Evolutionary conservation across 441 rosid genomes (phyloP), one percentile per base, ranked within the genome.

Genomic region (Pelargonium australe): DNA sequence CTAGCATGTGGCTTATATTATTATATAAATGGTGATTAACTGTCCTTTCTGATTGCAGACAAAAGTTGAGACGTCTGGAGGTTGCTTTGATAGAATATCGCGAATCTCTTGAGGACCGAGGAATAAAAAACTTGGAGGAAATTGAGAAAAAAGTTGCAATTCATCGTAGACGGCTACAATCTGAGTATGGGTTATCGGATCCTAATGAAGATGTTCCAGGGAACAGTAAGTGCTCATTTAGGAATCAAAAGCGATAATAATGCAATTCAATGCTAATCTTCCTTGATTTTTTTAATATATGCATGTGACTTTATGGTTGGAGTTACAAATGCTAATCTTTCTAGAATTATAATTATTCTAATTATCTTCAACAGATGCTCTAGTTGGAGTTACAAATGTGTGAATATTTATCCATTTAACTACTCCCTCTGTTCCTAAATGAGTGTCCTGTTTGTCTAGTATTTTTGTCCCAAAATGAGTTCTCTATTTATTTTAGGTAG

Each of bases 21-120:
- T 31, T 64, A 64, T 37, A 55, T 55, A 14, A 16, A 51, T 45
- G 43, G 41, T 55, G 45, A 44, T 74, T 75, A 64, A 47, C 71
- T 65, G 63, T 78, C 49, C 79, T 67, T 41, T 78, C 71, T 60
- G 76, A 63, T 65, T 73, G 73, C 91, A 96, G 99, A 76, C 94
- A 91, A 76, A 96, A 89, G 83, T 76, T 84, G 82, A 88, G 98
- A 79, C 87, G 91, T 40, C 75, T 96, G 67, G 99, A 96, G 80
- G 98, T 86, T 77, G 89, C 94, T 81, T 78, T 92, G 80, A 95
- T 95, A 74, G 99, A 92, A 74, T 96, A 93, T 75, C 93, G 96
- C 34, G 99, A 91, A 84, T 85, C 92, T 66, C 92, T 96, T 0
- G 98, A 96, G 80, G 99, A 96, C 66, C 88, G 83, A 43, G 99